Base-by-base conservation (phyloP, 805 yeast genomes). In the Candida dajiaensis region DNA sequence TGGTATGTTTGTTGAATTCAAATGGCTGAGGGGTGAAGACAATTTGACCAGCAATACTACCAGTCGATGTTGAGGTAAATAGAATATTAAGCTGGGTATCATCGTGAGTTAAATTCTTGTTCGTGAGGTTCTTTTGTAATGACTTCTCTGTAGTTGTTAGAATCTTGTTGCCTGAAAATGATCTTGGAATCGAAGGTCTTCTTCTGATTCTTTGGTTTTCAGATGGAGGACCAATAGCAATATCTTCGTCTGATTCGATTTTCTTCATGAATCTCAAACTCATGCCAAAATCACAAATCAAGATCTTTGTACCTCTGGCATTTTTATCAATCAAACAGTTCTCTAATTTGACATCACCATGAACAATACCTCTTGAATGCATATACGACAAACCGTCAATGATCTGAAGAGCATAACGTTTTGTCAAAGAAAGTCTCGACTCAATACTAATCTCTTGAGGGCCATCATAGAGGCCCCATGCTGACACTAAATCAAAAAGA, bases 211-310 rank as follows among this genome's bases (percentile, higher is more conserved):
- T 37, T 7, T 18, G 18, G 15, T 40, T 31, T 54, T 49, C 54
- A 11, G 49, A 18, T 2, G 45, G 36, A 60, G 44, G 57, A 52
- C 3, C 80, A 68, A 52, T 6, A 4, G 38, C 15, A 4, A 57
- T 46, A 19, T 59, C 62, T 7, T 57, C 57, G 25, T 45, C 38
- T 3, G 45, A 40, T 26, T 42, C 45, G 12, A 56, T 50, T 1
- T 33, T 40, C 12, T 43, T 40, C 41, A 44, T 57, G 43, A 52
- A 56, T 29, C 52, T 55, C 16, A 69, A 68, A 42, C 80, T 71
- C 95, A 90, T 87, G 6, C 98, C 98, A 68, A 90, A 90, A 65
- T 90, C 98, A 66, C 97, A 87, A 7, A 90, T 61, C 22, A 83
- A 60, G 51, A 87, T 61, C 42, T 55, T 63, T 49, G 67, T 53